These are phyloP conservation scores for Aspergillus ellipticus DNA, from an alignment of 495 filamentous ascomycete species.

Conservation along the genomic window DNA sequence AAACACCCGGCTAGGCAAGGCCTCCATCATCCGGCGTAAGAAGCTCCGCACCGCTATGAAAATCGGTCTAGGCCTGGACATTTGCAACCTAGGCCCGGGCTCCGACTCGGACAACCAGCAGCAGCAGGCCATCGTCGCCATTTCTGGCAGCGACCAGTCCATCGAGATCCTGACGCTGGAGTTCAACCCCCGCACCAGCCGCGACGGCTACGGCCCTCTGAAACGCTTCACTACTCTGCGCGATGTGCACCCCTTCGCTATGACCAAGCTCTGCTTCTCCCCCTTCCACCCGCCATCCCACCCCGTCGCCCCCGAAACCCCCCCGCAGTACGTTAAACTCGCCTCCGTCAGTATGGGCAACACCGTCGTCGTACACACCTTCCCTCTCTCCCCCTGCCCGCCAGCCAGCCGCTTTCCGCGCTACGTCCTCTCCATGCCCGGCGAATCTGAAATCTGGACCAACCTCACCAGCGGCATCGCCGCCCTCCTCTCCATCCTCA, in stretches of 20 bases:
- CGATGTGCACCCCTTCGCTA: constrained; percentile 75
- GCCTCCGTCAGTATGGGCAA: constrained; percentile 83
- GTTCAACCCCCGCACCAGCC: constrained; percentile 31
- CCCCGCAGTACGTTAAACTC: constrained; percentile 66
- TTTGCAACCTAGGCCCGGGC: constrained; percentile 55
- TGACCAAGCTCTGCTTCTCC: constrained; percentile 82
- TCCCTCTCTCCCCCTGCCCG: constrained; percentile 63
- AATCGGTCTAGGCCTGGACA: constrained; percentile 69
- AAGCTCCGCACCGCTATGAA: constrained; percentile 54
- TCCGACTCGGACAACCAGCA: constrained; percentile 51
- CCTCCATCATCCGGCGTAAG: constrained; percentile 47
- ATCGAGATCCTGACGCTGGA: constrained; percentile 75
- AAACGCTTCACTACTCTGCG: constrained; percentile 59
- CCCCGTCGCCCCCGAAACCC: constrained; percentile 39
- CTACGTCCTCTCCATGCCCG: constrained; percentile 64
- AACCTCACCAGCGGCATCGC: constrained; percentile 44
- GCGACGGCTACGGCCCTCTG: constrained; percentile 52
- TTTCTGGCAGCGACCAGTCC: constrained; percentile 78
- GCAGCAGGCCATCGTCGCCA: constrained; percentile 78
- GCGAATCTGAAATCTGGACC: constrained; percentile 45
- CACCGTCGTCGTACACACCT: constrained; percentile 78
- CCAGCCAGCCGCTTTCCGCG: constrained; percentile 49
- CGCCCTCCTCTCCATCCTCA: constrained; percentile 48
- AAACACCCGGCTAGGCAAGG: constrained; percentile 18
- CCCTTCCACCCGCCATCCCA: constrained; percentile 57